Base-by-base conservation (phyloP, 2,329 filamentous ascomycete genomes). In the Daldinia sp. region DNA sequence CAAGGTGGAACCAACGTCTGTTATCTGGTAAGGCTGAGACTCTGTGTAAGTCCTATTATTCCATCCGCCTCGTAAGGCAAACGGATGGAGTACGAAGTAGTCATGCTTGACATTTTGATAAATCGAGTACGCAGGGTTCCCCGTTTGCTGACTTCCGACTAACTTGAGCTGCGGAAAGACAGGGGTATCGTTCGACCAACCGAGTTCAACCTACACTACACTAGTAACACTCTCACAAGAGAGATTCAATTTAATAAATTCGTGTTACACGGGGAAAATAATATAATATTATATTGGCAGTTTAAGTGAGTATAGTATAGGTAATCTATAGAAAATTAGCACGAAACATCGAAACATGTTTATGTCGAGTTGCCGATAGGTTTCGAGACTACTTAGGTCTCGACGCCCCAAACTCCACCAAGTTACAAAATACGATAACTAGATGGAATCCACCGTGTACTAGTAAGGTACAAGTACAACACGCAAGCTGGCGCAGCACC, bases 11-110 rank as follows among this genome's bases (percentile, higher is more conserved):
- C 64, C 51, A 30, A 64, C 58, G 51, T 59, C 54, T 29, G 54
- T 37, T 43, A 59, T 67, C 21, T 57, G 47, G 51, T 67, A 67
- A 67, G 64, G 64, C 64, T 67, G 64, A 67, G 58, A 58, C 49
- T 41, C n/a, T 19, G 47, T 60, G 43, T 43, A 29, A 58, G 15
- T 51, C 11, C 45, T 58, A 53, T 34, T n/a, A 25, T 55, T 23
- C 39, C 27, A 30, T 29, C 45, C n/a, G 45, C 45, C 45, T 48
- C 25, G 27, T 48, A 48, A 21, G 63, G 63, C 59, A 50, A 53
- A 45, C n/a, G n/a, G n/a, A 48, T 48, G 45, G 45, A 48, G 27
- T 19, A 21, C 21, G 37, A 43, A 23, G 17, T 23, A 21, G 23
- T 48, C 27, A 48, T 48, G 45, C 25, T 48, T 30, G 15, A 15